Conservation (phyloP, 1,284 basidiomycete species). For the Malassezia brasiliensis region DNA sequence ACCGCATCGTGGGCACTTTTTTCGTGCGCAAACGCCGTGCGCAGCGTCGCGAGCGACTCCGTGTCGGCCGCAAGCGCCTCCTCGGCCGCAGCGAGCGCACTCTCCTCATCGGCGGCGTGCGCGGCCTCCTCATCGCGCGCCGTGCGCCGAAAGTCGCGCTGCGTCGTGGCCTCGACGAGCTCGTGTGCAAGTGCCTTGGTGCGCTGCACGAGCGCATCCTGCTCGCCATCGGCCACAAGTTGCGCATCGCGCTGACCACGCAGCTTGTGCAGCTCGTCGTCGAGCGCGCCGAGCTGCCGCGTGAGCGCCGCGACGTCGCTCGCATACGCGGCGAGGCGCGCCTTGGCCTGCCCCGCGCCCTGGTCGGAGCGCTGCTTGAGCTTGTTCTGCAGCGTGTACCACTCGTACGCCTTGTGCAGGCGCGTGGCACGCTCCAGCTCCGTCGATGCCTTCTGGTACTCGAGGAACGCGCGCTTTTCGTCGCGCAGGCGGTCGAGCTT, state of each 20-base stretch:
- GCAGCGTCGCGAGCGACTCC: constrained; percentile 20
- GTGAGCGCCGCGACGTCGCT: constrained; percentile 45
- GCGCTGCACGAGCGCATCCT: constrained; percentile 65
- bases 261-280: constrained; percentile 53
- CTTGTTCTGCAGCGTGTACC: constrained; percentile 53
- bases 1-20: constrained; percentile 60
- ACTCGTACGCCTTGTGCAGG: constrained; percentile 79
- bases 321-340: constrained; percentile 42
- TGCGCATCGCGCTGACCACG: constrained; percentile 55
- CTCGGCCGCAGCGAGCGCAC: constrained; percentile 49
- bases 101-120: constrained; percentile 56
- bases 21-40: constrained; percentile 47
- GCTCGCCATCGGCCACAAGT: constrained; percentile 34
- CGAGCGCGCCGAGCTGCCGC: constrained; percentile 49
- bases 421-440: constrained; percentile 84
- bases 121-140: constrained; percentile 71
- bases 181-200: constrained; percentile 71
- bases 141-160: constrained; percentile 70
- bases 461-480: constrained; percentile 81
- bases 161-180: constrained; percentile 75
- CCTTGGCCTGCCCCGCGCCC: constrained; percentile 40
- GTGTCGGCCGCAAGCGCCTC: constrained; percentile 52
- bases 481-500: constrained; percentile 82
- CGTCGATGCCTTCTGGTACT: constrained; percentile 77
- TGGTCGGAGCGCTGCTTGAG: constrained; percentile 49